Evolutionary conservation across 2,329 filamentous ascomycete species (phyloP).

Genomic region (Colletotrichum orchidophilum): DNA sequence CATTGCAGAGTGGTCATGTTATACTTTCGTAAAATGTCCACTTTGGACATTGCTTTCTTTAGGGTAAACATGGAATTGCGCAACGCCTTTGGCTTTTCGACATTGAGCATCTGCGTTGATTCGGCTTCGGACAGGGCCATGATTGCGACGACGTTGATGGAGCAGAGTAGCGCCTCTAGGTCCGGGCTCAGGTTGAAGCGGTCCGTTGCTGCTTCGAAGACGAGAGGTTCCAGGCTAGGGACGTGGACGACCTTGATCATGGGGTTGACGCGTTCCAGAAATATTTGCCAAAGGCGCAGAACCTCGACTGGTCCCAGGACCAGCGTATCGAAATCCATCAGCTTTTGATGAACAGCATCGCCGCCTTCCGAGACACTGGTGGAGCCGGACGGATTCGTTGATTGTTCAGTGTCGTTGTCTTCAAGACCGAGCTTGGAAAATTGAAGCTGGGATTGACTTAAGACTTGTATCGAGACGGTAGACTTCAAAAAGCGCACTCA

Average conservation of each 20-base stretch:
- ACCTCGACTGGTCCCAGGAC: conserved; percentile 5
- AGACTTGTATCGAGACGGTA: background rate
- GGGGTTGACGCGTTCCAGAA: conserved; percentile 78
- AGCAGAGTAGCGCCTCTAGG: conserved; percentile 69
- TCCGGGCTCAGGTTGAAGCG: conserved; percentile 26
- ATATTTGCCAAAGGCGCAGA: conserved; percentile 78
- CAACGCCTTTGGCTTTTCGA: conserved; percentile 57
- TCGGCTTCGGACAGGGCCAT: conserved; percentile 67
- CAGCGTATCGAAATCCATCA: conserved; percentile 22
- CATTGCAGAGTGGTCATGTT: conserved; percentile 68
- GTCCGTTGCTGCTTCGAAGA: conserved; percentile 43
- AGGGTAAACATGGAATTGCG: conserved; percentile 60
- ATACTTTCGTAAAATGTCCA: conserved; percentile 66
- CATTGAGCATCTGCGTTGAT: conserved; percentile 60
- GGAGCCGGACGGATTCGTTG: background rate
- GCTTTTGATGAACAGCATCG: background rate
- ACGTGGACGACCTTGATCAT: conserved; percentile 77
- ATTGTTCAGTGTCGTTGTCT: background rate
- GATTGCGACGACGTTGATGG: conserved; percentile 68
- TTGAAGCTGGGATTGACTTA: conserved; percentile 10
- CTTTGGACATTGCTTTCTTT: conserved; percentile 57
- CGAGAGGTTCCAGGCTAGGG: conserved; percentile 58
- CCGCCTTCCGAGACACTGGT: background rate
- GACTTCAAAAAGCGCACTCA: conserved; percentile 41
- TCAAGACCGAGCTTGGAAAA: conserved; percentile 2